These are phyloP conservation scores for Dunaliella primolecta DNA, from an alignment of 139 green algal species.

Conservation along the genomic window DNA sequence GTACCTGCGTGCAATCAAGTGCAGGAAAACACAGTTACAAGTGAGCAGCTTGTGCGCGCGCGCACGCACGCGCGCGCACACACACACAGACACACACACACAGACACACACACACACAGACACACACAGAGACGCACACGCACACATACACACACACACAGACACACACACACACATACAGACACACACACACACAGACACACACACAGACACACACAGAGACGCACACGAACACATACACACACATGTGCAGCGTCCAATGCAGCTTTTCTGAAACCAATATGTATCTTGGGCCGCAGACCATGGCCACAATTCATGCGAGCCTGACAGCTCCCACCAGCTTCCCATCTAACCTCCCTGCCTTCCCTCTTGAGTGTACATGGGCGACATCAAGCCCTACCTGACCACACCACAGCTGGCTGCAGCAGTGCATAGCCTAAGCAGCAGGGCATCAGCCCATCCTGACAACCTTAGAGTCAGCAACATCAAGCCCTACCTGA, in stretches of 20 bases:
- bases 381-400: not conserved
- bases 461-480: too few species aligned
- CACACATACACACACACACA: not conserved
- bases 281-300: not conserved
- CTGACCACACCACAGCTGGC: not conserved
- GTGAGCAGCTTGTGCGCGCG: too few species aligned
- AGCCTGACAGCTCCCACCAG: too few species aligned
- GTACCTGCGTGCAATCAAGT: too few species aligned
- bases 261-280: not conserved
- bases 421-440: not conserved
- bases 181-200: not conserved
- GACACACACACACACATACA: not conserved
- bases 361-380: not conserved
- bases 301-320: not conserved
- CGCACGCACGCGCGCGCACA: too few species aligned
- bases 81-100: too few species aligned
- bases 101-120: not conserved
- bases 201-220: not conserved
- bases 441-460: not conserved
- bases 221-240: not conserved
- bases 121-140: not conserved
- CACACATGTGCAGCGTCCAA: not conserved
- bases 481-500: too few species aligned
- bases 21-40: too few species aligned
- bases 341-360: too few species aligned